phyloP scores from a whole-genome alignment of 805 yeast species.

The Lachancea fermentati region DNA sequence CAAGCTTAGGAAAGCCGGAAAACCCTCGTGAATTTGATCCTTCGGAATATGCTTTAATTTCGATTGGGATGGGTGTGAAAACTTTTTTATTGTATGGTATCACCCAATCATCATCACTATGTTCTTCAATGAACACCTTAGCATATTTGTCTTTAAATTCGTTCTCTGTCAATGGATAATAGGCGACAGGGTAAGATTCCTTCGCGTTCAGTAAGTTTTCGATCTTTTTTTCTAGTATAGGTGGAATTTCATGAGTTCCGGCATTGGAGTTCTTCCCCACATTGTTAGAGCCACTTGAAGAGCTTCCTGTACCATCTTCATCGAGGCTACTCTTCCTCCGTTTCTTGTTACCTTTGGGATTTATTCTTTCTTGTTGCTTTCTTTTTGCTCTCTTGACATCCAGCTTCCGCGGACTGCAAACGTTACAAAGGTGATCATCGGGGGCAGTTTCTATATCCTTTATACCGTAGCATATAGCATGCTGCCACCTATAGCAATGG shows the following conservation, averaged over 20 bases:
- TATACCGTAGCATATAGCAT: constrained; percentile 84
- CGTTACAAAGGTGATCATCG: constrained; percentile 73
- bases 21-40: constrained; percentile 51
- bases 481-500: constrained; percentile 90
- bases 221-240: constrained; percentile 14
- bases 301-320: constrained; percentile 4
- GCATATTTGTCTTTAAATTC: constrained; percentile 42
- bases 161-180: constrained; percentile 29
- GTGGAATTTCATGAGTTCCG: constrained; percentile 1
- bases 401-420: constrained; percentile 54
- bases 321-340: constrained; percentile 10
- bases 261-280: background rate
- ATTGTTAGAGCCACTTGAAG: constrained; percentile 3
- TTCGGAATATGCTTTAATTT: constrained; percentile 57
- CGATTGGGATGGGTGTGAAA: constrained; percentile 23
- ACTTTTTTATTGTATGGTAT: constrained; percentile 14
- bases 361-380: constrained; percentile 32
- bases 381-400: constrained; percentile 40
- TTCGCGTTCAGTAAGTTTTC: constrained; percentile 34
- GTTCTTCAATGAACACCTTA: constrained; percentile 46
- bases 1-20: constrained; percentile 67
- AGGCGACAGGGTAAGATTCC: constrained; percentile 33
- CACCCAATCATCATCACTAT: constrained; percentile 39
- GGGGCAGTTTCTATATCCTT: constrained; percentile 69
- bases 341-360: constrained; percentile 13